These are phyloP conservation scores for Neurospora sp. DNA, from an alignment of 495 filamentous ascomycete genomes.

Conservation along the genomic window DNA sequence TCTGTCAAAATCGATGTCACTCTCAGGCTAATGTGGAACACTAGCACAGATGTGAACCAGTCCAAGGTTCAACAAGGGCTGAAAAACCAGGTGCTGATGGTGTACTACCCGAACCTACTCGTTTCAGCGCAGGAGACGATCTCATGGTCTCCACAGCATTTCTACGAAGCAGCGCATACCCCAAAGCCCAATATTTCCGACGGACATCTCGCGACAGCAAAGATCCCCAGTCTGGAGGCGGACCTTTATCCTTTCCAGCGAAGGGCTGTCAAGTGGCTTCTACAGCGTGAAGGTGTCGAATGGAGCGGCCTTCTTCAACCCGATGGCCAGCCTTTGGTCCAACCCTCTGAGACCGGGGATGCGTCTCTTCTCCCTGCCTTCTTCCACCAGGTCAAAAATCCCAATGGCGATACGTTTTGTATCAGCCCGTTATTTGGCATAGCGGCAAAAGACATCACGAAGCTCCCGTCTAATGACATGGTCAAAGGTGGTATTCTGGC, in stretches of 20 bases:
- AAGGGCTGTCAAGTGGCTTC: slow-evolving; percentile 35
- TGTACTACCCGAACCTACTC: slow-evolving; percentile 17
- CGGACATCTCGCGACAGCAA: slow-evolving; percentile 11
- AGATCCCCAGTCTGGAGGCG: slow-evolving; percentile 20
- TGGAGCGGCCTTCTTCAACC: slow-evolving; percentile 11
- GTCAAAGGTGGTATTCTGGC: slow-evolving; percentile 65
- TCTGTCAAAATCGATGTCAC: slow-evolving; percentile 5
- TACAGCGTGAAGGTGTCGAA: slow-evolving; percentile 32
- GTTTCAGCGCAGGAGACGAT: background rate
- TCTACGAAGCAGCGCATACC: slow-evolving; percentile 34
- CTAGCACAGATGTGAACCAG: slow-evolving; percentile 4
- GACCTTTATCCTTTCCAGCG: slow-evolving; percentile 36
- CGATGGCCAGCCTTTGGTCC: slow-evolving; percentile 7
- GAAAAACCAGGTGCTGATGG: slow-evolving; percentile 11
- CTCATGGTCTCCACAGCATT: slow-evolving; percentile 29
- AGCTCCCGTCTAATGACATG: slow-evolving; percentile 33
- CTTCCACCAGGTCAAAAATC: slow-evolving; percentile 17
- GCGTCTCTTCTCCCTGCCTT: slow-evolving; percentile 6
- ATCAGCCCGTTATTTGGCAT: slow-evolving; percentile 57
- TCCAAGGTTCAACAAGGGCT: slow-evolving; percentile 10
- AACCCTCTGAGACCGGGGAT: background rate
- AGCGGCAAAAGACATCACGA: slow-evolving; percentile 41
- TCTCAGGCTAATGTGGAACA: slow-evolving; percentile 18
- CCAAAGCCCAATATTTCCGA: slow-evolving; percentile 19
- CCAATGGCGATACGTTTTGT: slow-evolving; percentile 20